Conservation (phyloP, 495 filamentous ascomycete species). For the Hypomontagnella monticulosa region DNA sequence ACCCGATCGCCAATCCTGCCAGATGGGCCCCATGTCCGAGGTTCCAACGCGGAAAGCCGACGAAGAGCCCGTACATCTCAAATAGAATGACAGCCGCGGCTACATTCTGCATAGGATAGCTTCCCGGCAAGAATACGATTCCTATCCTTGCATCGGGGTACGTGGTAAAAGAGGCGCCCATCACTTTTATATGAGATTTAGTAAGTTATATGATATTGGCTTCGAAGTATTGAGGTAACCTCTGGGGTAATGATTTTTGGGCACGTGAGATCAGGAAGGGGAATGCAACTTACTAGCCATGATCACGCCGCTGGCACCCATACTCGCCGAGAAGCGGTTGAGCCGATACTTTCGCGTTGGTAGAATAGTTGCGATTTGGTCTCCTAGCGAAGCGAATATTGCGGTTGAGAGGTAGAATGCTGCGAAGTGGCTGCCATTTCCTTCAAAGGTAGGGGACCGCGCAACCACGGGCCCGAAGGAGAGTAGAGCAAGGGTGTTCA, state of each 20-base stretch:
- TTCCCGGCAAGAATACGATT: slow-evolving; percentile 34
- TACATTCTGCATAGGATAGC: slow-evolving; percentile 6
- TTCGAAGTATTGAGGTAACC: background rate
- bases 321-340: background rate
- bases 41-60: slow-evolving; percentile 24
- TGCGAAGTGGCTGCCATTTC: slow-evolving; percentile 41
- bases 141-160: slow-evolving; percentile 29
- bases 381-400: slow-evolving; percentile 39
- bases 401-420: slow-evolving; percentile 47
- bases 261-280: background rate
- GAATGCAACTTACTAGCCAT: slow-evolving; percentile 28
- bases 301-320: slow-evolving; percentile 39
- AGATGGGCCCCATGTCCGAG: slow-evolving; percentile 41
- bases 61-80: slow-evolving; percentile 38
- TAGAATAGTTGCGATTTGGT: slow-evolving; percentile 29
- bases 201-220: background rate
- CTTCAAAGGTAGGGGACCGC: slow-evolving; percentile 23
- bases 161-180: slow-evolving; percentile 35
- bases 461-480: slow-evolving; percentile 29
- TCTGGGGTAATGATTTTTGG: background rate
- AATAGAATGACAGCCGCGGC: slow-evolving; percentile 23
- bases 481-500: slow-evolving; percentile 38
- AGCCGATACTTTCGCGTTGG: slow-evolving; percentile 18
- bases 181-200: slow-evolving; percentile 15
- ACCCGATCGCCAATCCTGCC: slow-evolving; percentile 34